phyloP scores from a whole-genome alignment of 2,329 filamentous ascomycete genomes.

The Septoria linicola region DNA sequence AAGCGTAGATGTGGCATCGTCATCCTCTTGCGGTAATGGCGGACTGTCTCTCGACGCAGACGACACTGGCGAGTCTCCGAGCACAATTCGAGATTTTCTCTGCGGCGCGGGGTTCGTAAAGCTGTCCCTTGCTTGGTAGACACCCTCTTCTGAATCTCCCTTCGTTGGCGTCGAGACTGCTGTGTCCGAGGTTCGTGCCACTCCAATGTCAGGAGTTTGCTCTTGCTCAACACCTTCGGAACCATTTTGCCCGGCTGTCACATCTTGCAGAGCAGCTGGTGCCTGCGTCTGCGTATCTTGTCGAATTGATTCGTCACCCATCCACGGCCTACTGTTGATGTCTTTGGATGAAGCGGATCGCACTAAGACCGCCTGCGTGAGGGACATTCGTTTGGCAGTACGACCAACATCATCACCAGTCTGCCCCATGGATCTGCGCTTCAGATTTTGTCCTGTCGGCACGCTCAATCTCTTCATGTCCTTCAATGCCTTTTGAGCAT shows the following conservation, averaged over 20 bases:
- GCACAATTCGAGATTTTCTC: conserved; percentile 21
- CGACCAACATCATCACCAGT: conserved; percentile 1
- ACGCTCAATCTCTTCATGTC: conserved; percentile 22
- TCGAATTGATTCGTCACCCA: conserved; percentile 5
- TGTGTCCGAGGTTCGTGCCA: conserved; percentile 45
- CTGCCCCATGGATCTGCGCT: conserved; percentile 11
- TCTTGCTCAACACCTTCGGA: conserved; percentile 12
- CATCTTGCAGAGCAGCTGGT: neutral
- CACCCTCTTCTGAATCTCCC: conserved; percentile 16
- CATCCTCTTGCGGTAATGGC: conserved; percentile 5
- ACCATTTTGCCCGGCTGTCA: neutral
- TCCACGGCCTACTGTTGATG: conserved; percentile 1
- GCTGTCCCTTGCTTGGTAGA: conserved; percentile 23
- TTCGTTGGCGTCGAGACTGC: conserved; percentile 18
- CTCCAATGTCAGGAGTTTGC: conserved; percentile 37
- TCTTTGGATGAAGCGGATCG: conserved; percentile 3
- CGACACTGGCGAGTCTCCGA: conserved; percentile 21
- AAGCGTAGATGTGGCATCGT: conserved; percentile 5
- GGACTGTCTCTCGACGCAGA: conserved; percentile 5
- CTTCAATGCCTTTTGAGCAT: conserved; percentile 18
- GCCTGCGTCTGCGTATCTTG: conserved; percentile 10
- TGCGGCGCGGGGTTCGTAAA: conserved; percentile 20
- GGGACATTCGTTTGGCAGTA: conserved; percentile 9
- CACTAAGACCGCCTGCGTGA: conserved; percentile 10
- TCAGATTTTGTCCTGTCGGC: conserved; percentile 14